A percentile compares a stretch with the other conserved stretches of the same genome.
Conservation (phyloP, 306 rosid genomes). For the Cucumis cinereus region DNA sequence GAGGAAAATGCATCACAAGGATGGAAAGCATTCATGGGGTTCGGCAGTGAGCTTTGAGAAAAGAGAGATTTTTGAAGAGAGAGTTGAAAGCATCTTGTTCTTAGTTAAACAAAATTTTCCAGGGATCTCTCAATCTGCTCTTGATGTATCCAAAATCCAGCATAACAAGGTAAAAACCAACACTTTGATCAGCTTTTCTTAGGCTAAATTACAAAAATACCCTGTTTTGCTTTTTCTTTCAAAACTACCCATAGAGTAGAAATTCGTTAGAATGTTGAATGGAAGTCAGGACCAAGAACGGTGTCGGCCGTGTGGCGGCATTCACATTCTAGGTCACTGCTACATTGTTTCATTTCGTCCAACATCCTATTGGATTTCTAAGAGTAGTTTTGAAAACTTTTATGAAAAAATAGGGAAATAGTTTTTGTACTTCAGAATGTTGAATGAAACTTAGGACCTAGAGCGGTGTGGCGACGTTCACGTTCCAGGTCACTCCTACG, state of each 20-base stretch:
- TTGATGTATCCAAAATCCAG: slow-evolving; percentile 87
- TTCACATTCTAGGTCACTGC: background rate
- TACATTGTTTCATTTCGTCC: background rate
- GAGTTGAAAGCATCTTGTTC: slow-evolving; percentile 70
- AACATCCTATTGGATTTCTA: background rate
- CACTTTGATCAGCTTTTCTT: background rate
- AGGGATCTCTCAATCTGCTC: slow-evolving; percentile 84
- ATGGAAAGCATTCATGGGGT: slow-evolving; percentile 70
- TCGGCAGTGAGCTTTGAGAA: slow-evolving; percentile 78
- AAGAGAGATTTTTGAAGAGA: slow-evolving; percentile 81
- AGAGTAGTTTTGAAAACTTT: background rate
- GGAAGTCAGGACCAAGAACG: background rate
- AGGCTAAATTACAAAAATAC: background rate
- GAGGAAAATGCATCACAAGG: slow-evolving; percentile 81
- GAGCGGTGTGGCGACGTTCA: background rate
- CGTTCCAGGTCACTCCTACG: background rate
- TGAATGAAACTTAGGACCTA: too few species aligned
- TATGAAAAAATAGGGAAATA: background rate
- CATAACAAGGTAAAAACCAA: slow-evolving; percentile 45
- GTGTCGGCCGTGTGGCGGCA: background rate
- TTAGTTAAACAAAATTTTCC: slow-evolving; percentile 71
- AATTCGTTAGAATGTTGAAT: too few species aligned
- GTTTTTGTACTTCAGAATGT: too few species aligned
- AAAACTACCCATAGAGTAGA: too few species aligned
- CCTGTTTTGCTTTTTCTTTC: background rate